Base-by-base conservation (phyloP, 768 basidiomycete genomes). In the Termitomyces sp. region DNA sequence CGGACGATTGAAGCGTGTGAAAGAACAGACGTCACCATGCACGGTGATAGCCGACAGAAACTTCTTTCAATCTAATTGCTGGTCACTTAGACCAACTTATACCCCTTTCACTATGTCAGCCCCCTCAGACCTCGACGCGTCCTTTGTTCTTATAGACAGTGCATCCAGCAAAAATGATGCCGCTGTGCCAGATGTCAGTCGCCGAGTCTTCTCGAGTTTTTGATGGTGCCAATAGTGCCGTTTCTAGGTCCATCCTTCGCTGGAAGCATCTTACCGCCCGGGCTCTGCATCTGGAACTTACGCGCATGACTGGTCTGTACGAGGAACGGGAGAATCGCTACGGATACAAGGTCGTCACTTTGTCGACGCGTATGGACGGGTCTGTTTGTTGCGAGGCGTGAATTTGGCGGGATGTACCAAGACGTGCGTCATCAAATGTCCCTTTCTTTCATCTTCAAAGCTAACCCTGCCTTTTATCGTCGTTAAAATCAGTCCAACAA, bases 401-500 rank as follows among this genome's bases (percentile, higher is more conserved):
- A 97, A 97, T 68, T 71, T 98, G 36, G 85, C 89, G 4, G 94
- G 92, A 4, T 81, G 78, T 31, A 86, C 83, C 63, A 98, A 98
- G 77, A 82, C 84, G 93, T 91, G 69, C 58, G 84, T 76, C 9
- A 52, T 2, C 9, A 42, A 27, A 20, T 48, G 27, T 13, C 50
- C 22, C 32, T 43, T 47, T 16, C 26, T 56, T 52, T 54, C 44
- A 61, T 42, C 43, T 47, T 41, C 61, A 13, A 64, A 57, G 56
- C 61, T 18, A 34, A 20, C 29, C 24, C 49, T 24, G 8, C 32
- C 14, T 24, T 34, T 34, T 16, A 5, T 34, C 6, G 8, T 29
- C 29, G 10, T 4, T 9, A 6, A 31, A 37, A 32, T 5, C 63
- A 93, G 91, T 12, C 90, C 92, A 27, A 72, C 73, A 12, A 83